Percentiles rank a stretch among this genome's conserved stretches.
These are phyloP conservation scores for Oxytropis ochrocephala DNA, from an alignment of 306 rosid species.

Conservation along the genomic window DNA sequence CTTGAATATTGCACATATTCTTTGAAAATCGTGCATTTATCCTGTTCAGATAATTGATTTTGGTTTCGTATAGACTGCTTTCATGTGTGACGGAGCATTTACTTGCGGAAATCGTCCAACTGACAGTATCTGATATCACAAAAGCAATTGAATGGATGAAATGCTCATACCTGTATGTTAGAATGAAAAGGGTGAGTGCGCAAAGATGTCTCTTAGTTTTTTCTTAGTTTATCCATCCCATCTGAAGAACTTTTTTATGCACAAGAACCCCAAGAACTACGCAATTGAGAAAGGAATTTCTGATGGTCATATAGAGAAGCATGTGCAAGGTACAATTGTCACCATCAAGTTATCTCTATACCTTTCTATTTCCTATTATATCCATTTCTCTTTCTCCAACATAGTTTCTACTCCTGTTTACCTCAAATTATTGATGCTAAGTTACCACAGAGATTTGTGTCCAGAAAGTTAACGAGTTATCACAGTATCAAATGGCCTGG, in stretches of 20 bases:
- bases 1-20: conserved; percentile 11
- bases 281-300: conserved; percentile 57
- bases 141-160: conserved; percentile 96
- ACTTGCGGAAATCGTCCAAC: conserved; percentile 92
- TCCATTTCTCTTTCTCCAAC: neutral
- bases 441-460: conserved; percentile 62
- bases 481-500: conserved; percentile 77
- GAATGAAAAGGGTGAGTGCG: conserved; percentile 78
- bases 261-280: conserved; percentile 65
- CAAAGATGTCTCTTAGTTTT: neutral
- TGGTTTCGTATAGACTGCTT: conserved; percentile 53
- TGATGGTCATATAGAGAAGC: conserved; percentile 52
- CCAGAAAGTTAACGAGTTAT: conserved; percentile 76
- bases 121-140: conserved; percentile 79
- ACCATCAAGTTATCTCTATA: neutral
- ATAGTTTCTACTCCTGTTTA: neutral
- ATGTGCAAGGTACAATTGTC: conserved; percentile 62
- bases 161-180: conserved; percentile 74
- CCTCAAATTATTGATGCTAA: conserved; percentile 18
- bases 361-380: neutral
- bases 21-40: neutral
- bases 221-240: conserved; percentile 11
- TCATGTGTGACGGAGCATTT: conserved; percentile 91
- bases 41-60: conserved; percentile 20
- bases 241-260: conserved; percentile 6